phyloP scores from a whole-genome alignment of 768 basidiomycete species.

The Boletus subcaerulescens region DNA sequence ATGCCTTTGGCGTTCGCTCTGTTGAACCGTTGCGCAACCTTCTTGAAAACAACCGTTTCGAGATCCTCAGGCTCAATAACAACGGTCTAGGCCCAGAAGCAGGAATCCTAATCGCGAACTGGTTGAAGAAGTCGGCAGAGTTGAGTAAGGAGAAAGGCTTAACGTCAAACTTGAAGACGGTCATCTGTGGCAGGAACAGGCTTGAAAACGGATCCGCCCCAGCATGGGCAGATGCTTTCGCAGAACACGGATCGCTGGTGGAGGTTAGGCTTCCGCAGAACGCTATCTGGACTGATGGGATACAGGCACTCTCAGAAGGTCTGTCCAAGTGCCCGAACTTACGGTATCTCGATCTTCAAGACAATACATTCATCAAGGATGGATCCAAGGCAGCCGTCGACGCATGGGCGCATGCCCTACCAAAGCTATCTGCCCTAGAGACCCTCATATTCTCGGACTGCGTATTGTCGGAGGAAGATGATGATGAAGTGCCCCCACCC shows the following conservation, averaged over 20 bases:
- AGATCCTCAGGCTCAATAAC: slow-evolving; percentile 89
- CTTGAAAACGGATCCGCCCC: slow-evolving; percentile 85
- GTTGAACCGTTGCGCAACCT: slow-evolving; percentile 92
- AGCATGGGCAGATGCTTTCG: slow-evolving; percentile 86
- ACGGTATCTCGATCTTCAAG: slow-evolving; percentile 85
- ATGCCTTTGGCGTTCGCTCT: slow-evolving; percentile 94
- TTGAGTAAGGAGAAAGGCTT: slow-evolving; percentile 64
- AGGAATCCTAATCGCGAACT: slow-evolving; percentile 80
- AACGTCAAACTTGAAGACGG: slow-evolving; percentile 65
- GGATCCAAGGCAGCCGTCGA: slow-evolving; percentile 54
- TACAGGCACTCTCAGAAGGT: slow-evolving; percentile 73
- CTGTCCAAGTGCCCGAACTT: slow-evolving; percentile 64
- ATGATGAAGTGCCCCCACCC: slow-evolving; percentile 73
- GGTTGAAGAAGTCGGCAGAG: slow-evolving; percentile 72
- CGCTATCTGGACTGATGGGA: slow-evolving; percentile 92
- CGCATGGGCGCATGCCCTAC: slow-evolving; percentile 63
- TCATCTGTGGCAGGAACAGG: slow-evolving; percentile 96
- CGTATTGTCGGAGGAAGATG: slow-evolving; percentile 65
- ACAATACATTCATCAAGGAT: slow-evolving; percentile 78
- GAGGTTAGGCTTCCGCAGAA: slow-evolving; percentile 98
- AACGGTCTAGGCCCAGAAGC: slow-evolving; percentile 94
- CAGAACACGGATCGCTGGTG: slow-evolving; percentile 72
- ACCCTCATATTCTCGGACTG: slow-evolving; percentile 93
- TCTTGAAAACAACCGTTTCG: slow-evolving; percentile 75
- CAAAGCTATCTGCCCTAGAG: slow-evolving; percentile 66